Base-by-base conservation (phyloP, 2,329 filamentous ascomycete genomes). In the Fulvia fulva region DNA sequence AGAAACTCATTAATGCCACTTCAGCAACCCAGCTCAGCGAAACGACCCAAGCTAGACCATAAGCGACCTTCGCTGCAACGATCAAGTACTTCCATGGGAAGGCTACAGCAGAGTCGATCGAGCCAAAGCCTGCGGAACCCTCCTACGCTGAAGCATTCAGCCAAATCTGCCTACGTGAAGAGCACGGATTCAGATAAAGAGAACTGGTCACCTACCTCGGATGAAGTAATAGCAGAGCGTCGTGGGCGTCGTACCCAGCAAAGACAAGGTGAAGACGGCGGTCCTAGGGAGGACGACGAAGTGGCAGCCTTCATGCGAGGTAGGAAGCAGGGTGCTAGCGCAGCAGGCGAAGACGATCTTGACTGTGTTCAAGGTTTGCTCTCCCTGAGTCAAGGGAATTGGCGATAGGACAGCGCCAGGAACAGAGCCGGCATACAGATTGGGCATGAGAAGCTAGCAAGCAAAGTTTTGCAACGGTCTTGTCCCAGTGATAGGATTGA, bases 111-210 rank as follows among this genome's bases (percentile, higher is more conserved):
- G 50, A 45, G 59, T 50, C 59, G 51, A 46, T 11, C 58, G 11
- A 37, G 32, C 23, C 50, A 49, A 19, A 44, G 32, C 34, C 16
- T 44, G 7, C 53, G 53, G n/a, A 25, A 43, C 21, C 55, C 53
- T 5, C 46, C 63, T 21, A 67, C 67, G 53, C 57, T 69, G 37
- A 71, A 71, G 59, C 65, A 69, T 37, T 71, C 69, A 11, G 64
- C 64, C 6, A 56, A 61, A n/a, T 62, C 58, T 37, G 77, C 80
- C 23, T 75, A 78, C 73, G 78, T 73, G 66, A 78, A 67, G 71
- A 83, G 83, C 76, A 72, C 85, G 51, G 92, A 96, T 68, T 96
- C 91, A 1, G 93, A 97, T 73, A 97, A 97, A 76, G 93, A 97
- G 77, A 97, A 97, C 70, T 95, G 91, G 84, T 83, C 83, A 78